Percentiles rank a stretch among this genome's conserved stretches.
Evolutionary conservation across 768 basidiomycete genomes (phyloP).

Genomic region (Pholiota microspora): DNA sequence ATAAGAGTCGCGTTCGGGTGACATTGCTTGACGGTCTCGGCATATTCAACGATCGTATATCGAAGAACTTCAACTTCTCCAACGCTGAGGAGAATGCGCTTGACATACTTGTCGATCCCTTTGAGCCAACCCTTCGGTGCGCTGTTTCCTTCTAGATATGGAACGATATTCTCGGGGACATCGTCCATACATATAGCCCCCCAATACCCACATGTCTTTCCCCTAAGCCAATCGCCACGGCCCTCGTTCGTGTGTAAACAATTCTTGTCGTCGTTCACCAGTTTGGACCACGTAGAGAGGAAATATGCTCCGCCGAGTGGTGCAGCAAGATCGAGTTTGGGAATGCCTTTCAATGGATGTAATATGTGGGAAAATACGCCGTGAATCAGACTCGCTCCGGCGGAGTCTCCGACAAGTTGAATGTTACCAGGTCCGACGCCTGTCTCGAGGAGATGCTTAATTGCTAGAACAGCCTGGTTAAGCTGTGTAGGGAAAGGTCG

Average conservation of each 20-base stretch:
- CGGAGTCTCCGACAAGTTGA: slow-evolving; percentile 37
- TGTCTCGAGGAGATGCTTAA: slow-evolving; percentile 29
- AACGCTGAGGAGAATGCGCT: neutral
- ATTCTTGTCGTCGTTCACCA: slow-evolving; percentile 20
- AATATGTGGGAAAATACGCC: slow-evolving; percentile 35
- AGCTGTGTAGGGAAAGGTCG: slow-evolving; percentile 30
- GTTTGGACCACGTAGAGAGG: slow-evolving; percentile 41
- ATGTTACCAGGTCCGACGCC: slow-evolving; percentile 31
- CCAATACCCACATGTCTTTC: slow-evolving; percentile 14
- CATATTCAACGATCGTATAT: slow-evolving; percentile 1
- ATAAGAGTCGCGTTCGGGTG: slow-evolving; percentile 15
- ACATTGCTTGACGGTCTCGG: neutral
- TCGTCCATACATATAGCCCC: slow-evolving; percentile 15
- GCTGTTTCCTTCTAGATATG: slow-evolving; percentile 1
- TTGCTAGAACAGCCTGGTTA: slow-evolving; percentile 25
- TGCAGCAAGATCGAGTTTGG: slow-evolving; percentile 19
- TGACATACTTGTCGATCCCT: slow-evolving; percentile 1
- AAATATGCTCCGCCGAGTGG: slow-evolving; percentile 33
- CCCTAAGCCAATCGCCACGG: slow-evolving; percentile 22
- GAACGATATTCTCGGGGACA: slow-evolving; percentile 15
- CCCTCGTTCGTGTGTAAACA: slow-evolving; percentile 14
- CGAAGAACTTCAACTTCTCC: slow-evolving; percentile 1
- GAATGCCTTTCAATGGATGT: slow-evolving; percentile 30
- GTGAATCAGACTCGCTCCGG: slow-evolving; percentile 35
- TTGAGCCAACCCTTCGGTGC: neutral